Evolutionary conservation across 768 basidiomycete genomes (phyloP), one percentile per base, ranked within the genome.

Genomic region (Lactarius evosmus): DNA sequence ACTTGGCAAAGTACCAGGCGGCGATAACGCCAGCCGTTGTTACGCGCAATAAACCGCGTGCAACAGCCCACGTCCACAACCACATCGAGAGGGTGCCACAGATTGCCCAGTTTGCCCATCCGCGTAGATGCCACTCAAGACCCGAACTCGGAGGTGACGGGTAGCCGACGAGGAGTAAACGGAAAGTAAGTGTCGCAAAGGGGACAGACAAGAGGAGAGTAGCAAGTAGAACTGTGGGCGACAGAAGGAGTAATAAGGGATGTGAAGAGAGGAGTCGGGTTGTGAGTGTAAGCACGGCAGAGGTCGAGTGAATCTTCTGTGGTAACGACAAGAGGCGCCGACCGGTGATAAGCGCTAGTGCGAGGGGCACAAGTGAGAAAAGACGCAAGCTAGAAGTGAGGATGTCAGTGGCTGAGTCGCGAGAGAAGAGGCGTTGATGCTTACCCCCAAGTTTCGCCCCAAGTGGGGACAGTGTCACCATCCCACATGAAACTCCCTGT

Each of bases 1-100:
- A 87, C 82, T 85, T 79, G 32, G 83, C 73, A 75, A 93, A 96
- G 72, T 96, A 97, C 95, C 95, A 98, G 51, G 88, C 86, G 2
- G 93, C 95, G 36, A 98, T 83, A 4, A 95, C 91, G 33, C 87
- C 88, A 0, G 93, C 87, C 61, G 86, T 84, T 2, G 86, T 83
- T 59, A 88, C 90, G 7, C 92, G 79, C 50, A 94, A 75, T 1
- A 92, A 72, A 1, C 94, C 94, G 44, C 93, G 81, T 22, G 90
- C 85, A 7, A 97, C 87, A 11, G 82, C 83, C 83, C 88, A 87
- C 22, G 82, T 86, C 87, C 87, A 89, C n/a, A 87, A 73, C 85
- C 87, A 89, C 0, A 85, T 73, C 2, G 74, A 72, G 5, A 82
- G 72, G 1, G 82, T 77, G 3, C 77, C 75, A n/a, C 80, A 73